These are phyloP conservation scores for Dioszegia aurantiaca DNA, from an alignment of 768 basidiomycete species.

Conservation along the genomic window DNA sequence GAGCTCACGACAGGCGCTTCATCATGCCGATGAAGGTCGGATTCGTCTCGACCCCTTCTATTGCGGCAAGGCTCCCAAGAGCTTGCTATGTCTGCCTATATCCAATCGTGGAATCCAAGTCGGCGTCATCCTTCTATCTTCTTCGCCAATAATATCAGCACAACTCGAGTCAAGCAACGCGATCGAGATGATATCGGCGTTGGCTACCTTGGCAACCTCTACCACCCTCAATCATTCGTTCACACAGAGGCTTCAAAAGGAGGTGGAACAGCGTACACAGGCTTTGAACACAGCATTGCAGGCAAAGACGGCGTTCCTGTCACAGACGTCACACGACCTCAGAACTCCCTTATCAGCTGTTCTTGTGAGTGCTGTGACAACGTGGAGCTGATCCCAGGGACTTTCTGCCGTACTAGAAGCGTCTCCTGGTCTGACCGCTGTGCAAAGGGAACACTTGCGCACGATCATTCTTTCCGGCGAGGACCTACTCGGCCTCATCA, in stretches of 20 bases:
- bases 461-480: constrained; percentile 37
- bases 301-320: constrained; percentile 33
- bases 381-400: constrained; percentile 21
- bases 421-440: constrained; percentile 29
- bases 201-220: constrained; percentile 29
- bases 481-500: constrained; percentile 42
- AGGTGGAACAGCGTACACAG: constrained; percentile 33
- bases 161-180: constrained; percentile 10
- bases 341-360: constrained; percentile 39
- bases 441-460: constrained; percentile 38
- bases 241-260: constrained; percentile 24
- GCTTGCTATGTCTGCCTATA: constrained; percentile 3
- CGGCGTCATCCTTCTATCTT: constrained; percentile 31
- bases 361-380: constrained; percentile 25
- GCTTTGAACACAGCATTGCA: constrained; percentile 23
- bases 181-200: constrained; percentile 22
- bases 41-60: constrained; percentile 8
- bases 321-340: constrained; percentile 44
- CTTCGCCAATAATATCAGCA: constrained; percentile 8
- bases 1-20: not conserved
- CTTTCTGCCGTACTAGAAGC: constrained; percentile 41
- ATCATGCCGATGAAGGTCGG: not conserved
- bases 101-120: constrained; percentile 21
- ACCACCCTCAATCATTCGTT: constrained; percentile 20
- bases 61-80: constrained; percentile 1